Conservation (phyloP, 345 rosid genomes). For the Combretum micranthum region DNA sequence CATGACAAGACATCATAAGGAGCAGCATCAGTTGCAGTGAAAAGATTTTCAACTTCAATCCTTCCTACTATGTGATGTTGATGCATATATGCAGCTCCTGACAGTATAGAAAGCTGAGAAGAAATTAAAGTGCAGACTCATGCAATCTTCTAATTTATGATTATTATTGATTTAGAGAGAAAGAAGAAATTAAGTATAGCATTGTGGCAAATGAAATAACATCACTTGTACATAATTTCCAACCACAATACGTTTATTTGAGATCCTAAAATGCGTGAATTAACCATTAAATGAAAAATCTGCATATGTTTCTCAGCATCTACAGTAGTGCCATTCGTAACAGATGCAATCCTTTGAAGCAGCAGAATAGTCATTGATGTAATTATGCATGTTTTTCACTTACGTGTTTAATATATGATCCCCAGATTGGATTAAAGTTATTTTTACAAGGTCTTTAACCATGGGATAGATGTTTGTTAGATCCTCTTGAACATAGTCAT, state of each 20-base stretch:
- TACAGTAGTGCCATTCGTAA: no score
- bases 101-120: not conserved
- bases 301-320: no score
- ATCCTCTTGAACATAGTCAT: conserved; percentile 79
- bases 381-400: conserved; percentile 15
- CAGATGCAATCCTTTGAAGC: not conserved
- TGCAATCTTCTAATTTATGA: no score
- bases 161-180: no score
- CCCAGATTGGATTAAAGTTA: conserved; percentile 82
- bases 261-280: no score
- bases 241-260: no score
- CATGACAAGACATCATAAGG: not conserved
- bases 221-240: no score
- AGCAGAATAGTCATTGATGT: conserved; percentile 1
- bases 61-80: no score
- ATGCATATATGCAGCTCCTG: not conserved
- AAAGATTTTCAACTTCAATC: not conserved
- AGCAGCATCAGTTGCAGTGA: not conserved
- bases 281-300: no score
- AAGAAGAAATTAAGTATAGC: no score
- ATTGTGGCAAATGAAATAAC: no score
- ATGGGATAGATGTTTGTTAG: conserved; percentile 55
- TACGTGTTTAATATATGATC: conserved; percentile 91
- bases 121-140: no score
- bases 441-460: conserved; percentile 66